Percentiles rank a stretch among this genome's conserved stretches.
Evolutionary conservation across 345 rosid genomes (phyloP).

Genomic region (Aethionema arabicum): DNA sequence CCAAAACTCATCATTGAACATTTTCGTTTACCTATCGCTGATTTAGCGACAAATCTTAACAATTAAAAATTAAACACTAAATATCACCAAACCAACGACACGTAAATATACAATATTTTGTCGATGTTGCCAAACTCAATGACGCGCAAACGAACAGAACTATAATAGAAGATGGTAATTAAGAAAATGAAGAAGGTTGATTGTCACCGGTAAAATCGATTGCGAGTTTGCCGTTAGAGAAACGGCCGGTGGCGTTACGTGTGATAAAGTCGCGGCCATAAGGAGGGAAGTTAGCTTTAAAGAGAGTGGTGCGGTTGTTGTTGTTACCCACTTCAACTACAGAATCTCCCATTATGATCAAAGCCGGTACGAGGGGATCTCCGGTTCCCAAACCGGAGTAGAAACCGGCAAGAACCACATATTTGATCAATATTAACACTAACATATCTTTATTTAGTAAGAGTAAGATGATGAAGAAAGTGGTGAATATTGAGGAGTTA

Average conservation of each 20-base stretch:
- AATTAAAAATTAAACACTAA: too few species aligned
- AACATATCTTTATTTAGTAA: constrained; percentile 8
- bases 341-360: constrained; percentile 55
- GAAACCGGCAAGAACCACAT: constrained; percentile 23
- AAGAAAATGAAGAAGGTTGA: constrained; percentile 12
- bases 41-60: too few species aligned
- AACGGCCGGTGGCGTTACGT: constrained; percentile 66
- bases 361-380: constrained; percentile 35
- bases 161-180: neutral
- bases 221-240: constrained; percentile 55
- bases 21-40: too few species aligned
- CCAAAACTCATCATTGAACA: too few species aligned
- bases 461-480: neutral
- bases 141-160: too few species aligned
- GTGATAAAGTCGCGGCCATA: constrained; percentile 63
- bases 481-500: neutral
- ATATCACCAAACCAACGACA: too few species aligned
- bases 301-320: constrained; percentile 45
- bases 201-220: constrained; percentile 42
- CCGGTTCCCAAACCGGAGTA: constrained; percentile 13
- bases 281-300: constrained; percentile 54
- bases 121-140: too few species aligned
- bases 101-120: too few species aligned
- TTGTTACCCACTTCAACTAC: constrained; percentile 62
- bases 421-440: neutral